Evolutionary conservation across 176 grass and related monocot species (phyloP).

Genomic region (Bolboschoenus planiculmis): DNA sequence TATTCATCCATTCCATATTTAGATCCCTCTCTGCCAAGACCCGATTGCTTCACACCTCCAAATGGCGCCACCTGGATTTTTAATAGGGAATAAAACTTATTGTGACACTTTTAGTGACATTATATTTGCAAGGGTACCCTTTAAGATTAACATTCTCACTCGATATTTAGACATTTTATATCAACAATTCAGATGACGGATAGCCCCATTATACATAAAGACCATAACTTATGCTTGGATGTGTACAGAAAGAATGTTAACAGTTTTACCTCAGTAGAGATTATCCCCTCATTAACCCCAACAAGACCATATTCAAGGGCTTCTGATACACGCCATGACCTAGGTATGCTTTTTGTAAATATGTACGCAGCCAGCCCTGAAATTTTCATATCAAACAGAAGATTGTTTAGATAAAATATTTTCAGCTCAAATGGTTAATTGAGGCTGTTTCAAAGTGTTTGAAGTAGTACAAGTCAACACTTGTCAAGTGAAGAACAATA

Average conservation of each 20-base stretch:
- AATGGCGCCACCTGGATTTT: slow-evolving; percentile 74
- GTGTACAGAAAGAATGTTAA: not conserved
- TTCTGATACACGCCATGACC: slow-evolving; percentile 90
- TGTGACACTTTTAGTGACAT: not conserved
- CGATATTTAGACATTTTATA: not conserved
- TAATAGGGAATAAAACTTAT: not conserved
- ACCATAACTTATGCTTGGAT: not conserved
- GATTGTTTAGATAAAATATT: not conserved
- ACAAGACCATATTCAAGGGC: slow-evolving; percentile 91
- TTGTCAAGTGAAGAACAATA: not conserved
- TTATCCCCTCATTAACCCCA: slow-evolving; percentile 86
- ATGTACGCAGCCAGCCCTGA: slow-evolving; percentile 92
- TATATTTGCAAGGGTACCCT: slow-evolving; percentile 9
- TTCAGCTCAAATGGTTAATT: not conserved
- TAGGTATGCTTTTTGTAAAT: slow-evolving; percentile 81
- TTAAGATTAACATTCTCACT: not conserved
- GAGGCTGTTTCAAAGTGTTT: not conserved
- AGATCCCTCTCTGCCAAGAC: slow-evolving; percentile 86
- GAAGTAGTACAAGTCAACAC: not conserved
- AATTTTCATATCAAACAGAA: not conserved
- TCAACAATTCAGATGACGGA: not conserved
- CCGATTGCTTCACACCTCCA: slow-evolving; percentile 87
- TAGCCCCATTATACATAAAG: not conserved
- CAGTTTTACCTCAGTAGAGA: slow-evolving; percentile 71
- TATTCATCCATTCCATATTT: slow-evolving; percentile 90